Evolutionary conservation across 164 flowering plant species (phyloP).

Genomic region (Vitis amurensis): DNA sequence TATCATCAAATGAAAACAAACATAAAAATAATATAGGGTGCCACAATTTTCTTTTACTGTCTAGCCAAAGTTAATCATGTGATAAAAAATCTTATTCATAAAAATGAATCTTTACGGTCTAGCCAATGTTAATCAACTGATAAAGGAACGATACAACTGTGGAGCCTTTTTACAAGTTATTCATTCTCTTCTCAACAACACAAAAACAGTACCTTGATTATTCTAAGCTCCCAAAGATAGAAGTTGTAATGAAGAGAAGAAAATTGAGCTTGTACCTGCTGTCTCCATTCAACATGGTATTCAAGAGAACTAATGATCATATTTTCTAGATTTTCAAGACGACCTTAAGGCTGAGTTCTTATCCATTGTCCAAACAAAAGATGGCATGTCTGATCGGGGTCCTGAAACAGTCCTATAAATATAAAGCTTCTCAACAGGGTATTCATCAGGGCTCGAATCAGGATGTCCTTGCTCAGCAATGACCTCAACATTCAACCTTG

Average conservation of each 20-base stretch:
- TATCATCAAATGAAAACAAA: too few relatives aligned
- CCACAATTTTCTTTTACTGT: too few relatives aligned
- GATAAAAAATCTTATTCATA: too few relatives aligned
- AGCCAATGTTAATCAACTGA: too few relatives aligned
- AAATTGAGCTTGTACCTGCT: constrained; percentile 34
- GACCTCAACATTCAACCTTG: constrained; percentile 77
- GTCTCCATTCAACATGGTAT: constrained; percentile 1
- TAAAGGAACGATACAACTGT: too few relatives aligned
- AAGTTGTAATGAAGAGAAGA: constrained; percentile 13
- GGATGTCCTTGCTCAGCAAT: constrained; percentile 66
- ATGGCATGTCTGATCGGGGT: constrained; percentile 67
- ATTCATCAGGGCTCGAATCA: constrained; percentile 44
- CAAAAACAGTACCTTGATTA: neutral
- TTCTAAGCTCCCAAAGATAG: constrained; percentile 12
- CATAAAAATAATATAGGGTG: too few relatives aligned
- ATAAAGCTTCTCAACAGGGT: constrained; percentile 66
- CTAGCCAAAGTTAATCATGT: too few relatives aligned
- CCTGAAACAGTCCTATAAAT: constrained; percentile 76
- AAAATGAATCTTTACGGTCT: too few relatives aligned
- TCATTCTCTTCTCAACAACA: too few relatives aligned
- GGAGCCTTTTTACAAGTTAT: too few relatives aligned
- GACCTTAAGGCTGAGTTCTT: constrained; percentile 29
- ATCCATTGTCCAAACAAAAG: constrained; percentile 66
- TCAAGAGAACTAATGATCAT: too few relatives aligned
- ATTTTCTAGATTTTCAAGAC: constrained; percentile 14